These are phyloP conservation scores for Septoria linicola DNA, from an alignment of 2,329 filamentous ascomycete species.

Conservation along the genomic window DNA sequence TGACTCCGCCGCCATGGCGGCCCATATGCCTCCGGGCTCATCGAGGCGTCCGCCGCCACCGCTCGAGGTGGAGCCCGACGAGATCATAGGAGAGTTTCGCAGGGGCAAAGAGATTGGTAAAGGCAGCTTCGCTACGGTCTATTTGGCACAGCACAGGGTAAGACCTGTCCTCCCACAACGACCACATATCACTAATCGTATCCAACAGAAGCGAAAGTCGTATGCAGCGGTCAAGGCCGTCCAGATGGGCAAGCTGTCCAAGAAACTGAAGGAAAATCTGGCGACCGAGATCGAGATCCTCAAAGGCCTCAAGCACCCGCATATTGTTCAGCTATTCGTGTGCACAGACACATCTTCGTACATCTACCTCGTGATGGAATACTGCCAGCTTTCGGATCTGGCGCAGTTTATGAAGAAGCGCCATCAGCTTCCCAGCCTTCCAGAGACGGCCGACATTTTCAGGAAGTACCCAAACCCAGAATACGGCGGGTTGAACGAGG, in stretches of 20 bases:
- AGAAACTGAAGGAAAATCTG: slow-evolving; percentile 94
- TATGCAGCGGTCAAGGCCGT: slow-evolving; percentile 96
- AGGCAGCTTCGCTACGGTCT: slow-evolving; percentile 96
- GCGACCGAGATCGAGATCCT: slow-evolving; percentile 95
- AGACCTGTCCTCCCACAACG: slow-evolving; percentile 5
- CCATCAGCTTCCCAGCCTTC: slow-evolving; percentile 73
- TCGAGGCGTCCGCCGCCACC: slow-evolving; percentile 38
- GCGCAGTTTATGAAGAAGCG: slow-evolving; percentile 96
- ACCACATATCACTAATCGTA: slow-evolving; percentile 19
- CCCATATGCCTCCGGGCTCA: slow-evolving; percentile 27
- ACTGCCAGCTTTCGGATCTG: slow-evolving; percentile 91
- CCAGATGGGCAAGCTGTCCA: slow-evolving; percentile 83
- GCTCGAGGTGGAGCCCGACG: slow-evolving; percentile 40
- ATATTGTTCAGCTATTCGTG: slow-evolving; percentile 94
- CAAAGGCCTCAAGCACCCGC: slow-evolving; percentile 87
- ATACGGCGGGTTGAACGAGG: slow-evolving; percentile 87
- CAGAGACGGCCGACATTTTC: slow-evolving; percentile 84
- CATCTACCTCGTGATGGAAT: slow-evolving; percentile 98
- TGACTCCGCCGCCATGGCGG: slow-evolving; percentile 32
- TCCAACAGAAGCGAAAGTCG: slow-evolving; percentile 64
- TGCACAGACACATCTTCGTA: slow-evolving; percentile 83
- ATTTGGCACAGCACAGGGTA: slow-evolving; percentile 48
- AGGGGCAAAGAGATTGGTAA: slow-evolving; percentile 90
- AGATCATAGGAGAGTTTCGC: slow-evolving; percentile 70
- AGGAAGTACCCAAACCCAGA: slow-evolving; percentile 84